Evolutionary conservation across 2,329 filamentous ascomycete species (phyloP), one percentile per base, ranked within the genome.

Genomic region (Cucurbitaria berberidis): DNA sequence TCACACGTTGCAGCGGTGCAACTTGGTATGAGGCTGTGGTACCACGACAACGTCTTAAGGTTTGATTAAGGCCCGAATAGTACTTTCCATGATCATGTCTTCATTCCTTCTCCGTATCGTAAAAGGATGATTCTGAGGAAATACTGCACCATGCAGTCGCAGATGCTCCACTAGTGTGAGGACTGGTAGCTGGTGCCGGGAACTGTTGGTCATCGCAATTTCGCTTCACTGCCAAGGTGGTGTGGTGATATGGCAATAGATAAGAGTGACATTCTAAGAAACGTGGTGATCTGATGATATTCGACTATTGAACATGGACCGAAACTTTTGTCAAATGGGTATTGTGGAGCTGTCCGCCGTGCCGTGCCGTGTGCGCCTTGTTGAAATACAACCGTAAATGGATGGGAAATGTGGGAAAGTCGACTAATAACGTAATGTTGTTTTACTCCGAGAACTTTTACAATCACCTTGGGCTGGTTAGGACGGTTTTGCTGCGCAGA

Each of bases 321-420:
- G 47, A 66, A 62, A 59, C n/a, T 36, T 32, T 55, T 56, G 60
- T 57, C 61, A 64, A 53, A 60, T 60, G 71, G 72, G 70, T 74
- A 73, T 73, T 67, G 51, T 66, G 66, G 63, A 66, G 57, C 54
- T 54, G 59, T 60, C 51, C 50, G 55, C 55, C 54, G 53, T 59
- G 42, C 62, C 57, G 54, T 57, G 42, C 62, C 57, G 55, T 67
- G 50, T 69, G 62, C 69, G 71, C 72, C 72, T 66, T 70, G 66
- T 58, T 64, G 51, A 57, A 56, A 51, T 50, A 51, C 41, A 59
- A 62, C 51, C 46, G 48, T 45, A 52, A 53, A 29, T 43, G 49
- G 50, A 62, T 57, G 24, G n/a, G 42, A 54, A 48, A 44, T 40
- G 44, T 29, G 41, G 45, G 45, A 38, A 52, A 39, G 16, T 16